Evolutionary conservation across 176 grass and related monocot genomes (phyloP), one percentile per base, ranked within the genome.

Genomic region (Lolium perenne): DNA sequence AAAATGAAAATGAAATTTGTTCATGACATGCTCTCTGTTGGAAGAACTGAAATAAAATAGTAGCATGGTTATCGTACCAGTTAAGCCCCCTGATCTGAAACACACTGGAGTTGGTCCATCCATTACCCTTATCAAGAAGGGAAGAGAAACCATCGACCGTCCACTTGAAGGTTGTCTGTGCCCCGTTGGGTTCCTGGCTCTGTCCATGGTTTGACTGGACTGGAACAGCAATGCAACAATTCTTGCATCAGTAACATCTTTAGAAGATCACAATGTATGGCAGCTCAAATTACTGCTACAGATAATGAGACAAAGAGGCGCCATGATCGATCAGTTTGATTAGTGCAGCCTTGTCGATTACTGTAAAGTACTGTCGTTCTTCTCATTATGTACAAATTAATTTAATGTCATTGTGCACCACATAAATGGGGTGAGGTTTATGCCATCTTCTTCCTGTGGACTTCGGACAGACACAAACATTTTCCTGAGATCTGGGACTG

Each of bases 91-190:
- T 78, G 71, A 82, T 82, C 23, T 74, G 13, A 43, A 90, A 86
- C 38, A 69, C 78, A 3, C 41, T 69, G 18, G 88, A 90, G 83
- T 29, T 76, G 53, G 78, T 90, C 88, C 88, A 82, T 86, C 83
- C 71, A 71, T 77, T 73, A 41, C 41, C 78, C 71, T 82, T 85
- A 7, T 77, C 88, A 53, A 90, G 78, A 50, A 90, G 61, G 10
- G 83, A 81, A 23, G 51, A 81, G 79, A 90, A 90, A 0, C 88
- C 88, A 90, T 86, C 61, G 3, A 86, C 86, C 78, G 26, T 86
- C 88, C 83, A 90, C 32, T 86, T 90, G 29, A 82, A 82, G n/a
- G 71, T 86, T 6, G 10, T 73, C 65, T 53, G 25, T 11, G 29
- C 23, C 43, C 68, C 25, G 73, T 43, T 43, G 41, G 41, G 41